phyloP scores from a whole-genome alignment of 306 rosid genomes.

The Quercus engelmannii region DNA sequence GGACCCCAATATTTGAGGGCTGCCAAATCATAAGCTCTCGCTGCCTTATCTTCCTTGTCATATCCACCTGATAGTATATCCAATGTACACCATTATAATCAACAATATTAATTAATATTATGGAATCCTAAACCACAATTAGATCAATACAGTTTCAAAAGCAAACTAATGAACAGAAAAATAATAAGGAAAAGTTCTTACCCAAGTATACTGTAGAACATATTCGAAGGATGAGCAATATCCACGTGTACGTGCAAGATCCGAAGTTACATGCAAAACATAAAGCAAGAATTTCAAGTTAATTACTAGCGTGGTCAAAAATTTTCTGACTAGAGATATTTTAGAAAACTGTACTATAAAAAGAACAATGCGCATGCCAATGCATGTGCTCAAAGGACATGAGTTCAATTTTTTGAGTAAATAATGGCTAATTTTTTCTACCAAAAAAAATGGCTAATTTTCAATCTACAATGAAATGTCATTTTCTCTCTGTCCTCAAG shows the following conservation, averaged over 20 bases:
- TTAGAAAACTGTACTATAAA: conserved; percentile 10
- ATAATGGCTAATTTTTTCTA: background rate
- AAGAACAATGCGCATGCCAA: conserved; percentile 32
- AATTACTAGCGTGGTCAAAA: conserved; percentile 41
- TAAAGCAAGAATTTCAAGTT: conserved; percentile 36
- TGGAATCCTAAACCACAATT: background rate
- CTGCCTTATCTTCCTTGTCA: conserved; percentile 98
- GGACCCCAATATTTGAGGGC: conserved; percentile 98
- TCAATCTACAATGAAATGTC: background rate
- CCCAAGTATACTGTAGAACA: conserved; percentile 82
- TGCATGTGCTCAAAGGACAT: conserved; percentile 25
- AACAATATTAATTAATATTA: conserved; percentile 1
- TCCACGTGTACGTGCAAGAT: conserved; percentile 30
- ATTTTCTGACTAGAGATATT: conserved; percentile 25
- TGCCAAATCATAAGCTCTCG: conserved; percentile 98
- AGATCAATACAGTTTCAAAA: conserved; percentile 3
- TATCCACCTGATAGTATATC: conserved; percentile 75
- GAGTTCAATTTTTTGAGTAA: background rate
- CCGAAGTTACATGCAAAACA: conserved; percentile 62
- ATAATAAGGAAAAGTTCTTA: conserved; percentile 31
- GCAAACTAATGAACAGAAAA: background rate
- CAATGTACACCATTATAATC: background rate
- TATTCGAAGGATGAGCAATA: conserved; percentile 30
- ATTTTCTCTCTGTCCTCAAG: background rate
- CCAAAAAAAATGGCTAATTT: background rate